Base-by-base conservation (phyloP, 352 stramenopile genomes). In the Phytophthora crassamura region DNA sequence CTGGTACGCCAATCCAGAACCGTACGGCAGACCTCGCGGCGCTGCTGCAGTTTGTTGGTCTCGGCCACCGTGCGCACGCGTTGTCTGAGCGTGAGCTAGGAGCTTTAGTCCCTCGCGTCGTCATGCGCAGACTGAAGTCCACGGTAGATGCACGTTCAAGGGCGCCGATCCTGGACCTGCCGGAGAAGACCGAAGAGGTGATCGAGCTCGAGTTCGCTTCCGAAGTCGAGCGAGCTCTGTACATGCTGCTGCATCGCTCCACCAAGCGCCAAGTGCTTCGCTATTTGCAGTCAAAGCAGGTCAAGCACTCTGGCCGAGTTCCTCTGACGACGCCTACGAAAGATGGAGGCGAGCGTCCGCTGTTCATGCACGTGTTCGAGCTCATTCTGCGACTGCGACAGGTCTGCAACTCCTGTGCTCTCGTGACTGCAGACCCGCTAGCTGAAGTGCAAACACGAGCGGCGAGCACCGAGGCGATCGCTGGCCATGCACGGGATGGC, bases 1-100 rank as follows among this genome's bases (percentile, higher is more conserved):
- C 93, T 4, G 91, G 92, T 10, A 98, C 91, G 14, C 90, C 91
- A 1, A 93, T 98, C 46, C 82, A 97, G 40, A 98, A 98, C 68
- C 86, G 82, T 48, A 76, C 82, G 14, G 82, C 90, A 43, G 91
- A 98, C 62, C 69, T 98, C 30, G 78, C 83, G 32, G 85, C 89
- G n/a, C 74, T 98, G 3, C 75, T 98, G 45, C 77, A 79, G 18
- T 98, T 98, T 68, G 51, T 98, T 18, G 84, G 83, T 1, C 69
- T 97, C 36, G 71, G 67, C n/a, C 59, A 61, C n/a, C 71, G 58
- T 32, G 64, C 82, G 2, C 86, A 90, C 28, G 69, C 85, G 58
- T 73, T 80, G 25, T 77, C 79, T 12, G 80, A 91, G 36, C 47
- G 62, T 0, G 82, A 96, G 32, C 75, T 97, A 36, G 69, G 89